phyloP scores from a whole-genome alignment of 1,284 basidiomycete species.

The Mycena sp. region DNA sequence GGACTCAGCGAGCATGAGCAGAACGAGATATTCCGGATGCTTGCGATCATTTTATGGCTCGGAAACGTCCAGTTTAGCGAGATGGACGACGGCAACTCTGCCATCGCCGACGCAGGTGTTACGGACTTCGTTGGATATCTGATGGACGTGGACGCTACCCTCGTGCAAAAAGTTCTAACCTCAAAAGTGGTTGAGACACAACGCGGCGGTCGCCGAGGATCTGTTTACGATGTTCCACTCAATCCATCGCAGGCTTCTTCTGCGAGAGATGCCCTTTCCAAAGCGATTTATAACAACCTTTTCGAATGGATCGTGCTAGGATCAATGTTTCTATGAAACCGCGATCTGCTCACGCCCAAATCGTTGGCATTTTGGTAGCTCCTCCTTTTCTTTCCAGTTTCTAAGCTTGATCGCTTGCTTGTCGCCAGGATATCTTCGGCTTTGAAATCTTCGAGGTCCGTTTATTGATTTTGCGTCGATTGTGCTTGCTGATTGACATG shows the following conservation, averaged over 20 bases:
- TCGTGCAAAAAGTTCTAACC: conserved; percentile 90
- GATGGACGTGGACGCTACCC: conserved; percentile 85
- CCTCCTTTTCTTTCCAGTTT: not conserved
- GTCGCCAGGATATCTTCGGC: conserved; percentile 88
- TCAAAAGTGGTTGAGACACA: conserved; percentile 93
- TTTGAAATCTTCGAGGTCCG: conserved; percentile 95
- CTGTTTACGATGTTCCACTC: conserved; percentile 95
- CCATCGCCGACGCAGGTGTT: conserved; percentile 86
- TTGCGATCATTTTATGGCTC: conserved; percentile 95
- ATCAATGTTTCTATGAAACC: conserved; percentile 98
- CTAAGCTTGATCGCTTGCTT: not conserved
- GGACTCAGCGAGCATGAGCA: conserved; percentile 90
- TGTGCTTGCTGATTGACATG: not conserved
- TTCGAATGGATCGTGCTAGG: conserved; percentile 99
- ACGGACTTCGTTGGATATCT: conserved; percentile 96
- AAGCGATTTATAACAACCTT: conserved; percentile 98
- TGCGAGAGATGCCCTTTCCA: conserved; percentile 92
- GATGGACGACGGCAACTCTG: conserved; percentile 90
- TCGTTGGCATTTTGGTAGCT: conserved; percentile 92
- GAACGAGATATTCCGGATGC: conserved; percentile 92
- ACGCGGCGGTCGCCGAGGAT: conserved; percentile 91
- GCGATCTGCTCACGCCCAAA: conserved; percentile 75
- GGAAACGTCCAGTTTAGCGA: conserved; percentile 95
- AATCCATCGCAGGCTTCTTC: conserved; percentile 93
- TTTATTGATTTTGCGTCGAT: not conserved